Percentiles rank a stretch among this genome's conserved stretches.
Conservation (phyloP, 352 stramenopile species). For the Thraustochytrium aureum region DNA sequence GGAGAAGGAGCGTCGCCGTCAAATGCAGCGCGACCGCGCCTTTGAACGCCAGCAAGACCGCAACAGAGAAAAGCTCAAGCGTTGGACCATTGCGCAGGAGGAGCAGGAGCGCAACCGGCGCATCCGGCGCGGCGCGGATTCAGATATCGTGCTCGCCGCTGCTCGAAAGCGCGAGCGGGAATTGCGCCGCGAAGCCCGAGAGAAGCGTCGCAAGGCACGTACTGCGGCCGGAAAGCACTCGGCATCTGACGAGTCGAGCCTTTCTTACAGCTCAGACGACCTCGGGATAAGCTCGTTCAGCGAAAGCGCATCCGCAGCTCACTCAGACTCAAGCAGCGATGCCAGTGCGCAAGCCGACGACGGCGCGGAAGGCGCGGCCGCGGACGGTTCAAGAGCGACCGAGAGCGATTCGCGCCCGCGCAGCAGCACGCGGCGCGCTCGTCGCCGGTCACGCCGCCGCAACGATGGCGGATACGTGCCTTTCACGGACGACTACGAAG, state of each 20-base stretch:
- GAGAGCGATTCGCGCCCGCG: neutral
- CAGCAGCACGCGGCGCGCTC: neutral
- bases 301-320: neutral
- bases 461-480: slow-evolving; percentile 9
- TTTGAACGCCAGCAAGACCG: slow-evolving; percentile 21
- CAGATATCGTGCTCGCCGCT: slow-evolving; percentile 40
- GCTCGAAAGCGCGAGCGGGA: slow-evolving; percentile 8
- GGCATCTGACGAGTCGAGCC: neutral
- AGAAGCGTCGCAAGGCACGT: neutral
- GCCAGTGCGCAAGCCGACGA: neutral
- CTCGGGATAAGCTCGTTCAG: neutral
- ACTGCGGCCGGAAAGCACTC: neutral
- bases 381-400: neutral
- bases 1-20: slow-evolving; percentile 26
- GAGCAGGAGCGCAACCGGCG: slow-evolving; percentile 24
- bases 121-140: slow-evolving; percentile 21
- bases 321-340: neutral
- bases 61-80: neutral
- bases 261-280: neutral
- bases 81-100: slow-evolving; percentile 44
- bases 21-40: slow-evolving; percentile 38
- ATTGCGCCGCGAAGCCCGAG: neutral
- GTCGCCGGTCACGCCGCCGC: neutral
- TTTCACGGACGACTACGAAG: slow-evolving; percentile 54
- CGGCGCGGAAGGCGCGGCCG: neutral